Conservation (phyloP, 1,139 yeast species). For the Kluyveromyces sp. region DNA sequence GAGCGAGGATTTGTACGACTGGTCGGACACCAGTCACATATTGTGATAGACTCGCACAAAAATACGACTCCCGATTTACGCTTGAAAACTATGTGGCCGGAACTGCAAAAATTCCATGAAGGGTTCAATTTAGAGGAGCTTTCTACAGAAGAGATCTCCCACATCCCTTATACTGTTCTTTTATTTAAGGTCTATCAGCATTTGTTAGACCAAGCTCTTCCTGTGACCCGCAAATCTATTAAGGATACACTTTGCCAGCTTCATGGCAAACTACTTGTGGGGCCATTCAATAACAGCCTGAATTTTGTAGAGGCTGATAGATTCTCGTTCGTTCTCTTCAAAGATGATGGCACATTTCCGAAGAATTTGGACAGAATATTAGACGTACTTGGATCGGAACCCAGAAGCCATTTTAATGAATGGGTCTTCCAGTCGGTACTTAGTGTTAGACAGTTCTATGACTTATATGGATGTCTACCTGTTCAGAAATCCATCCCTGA, state of each 20-base stretch:
- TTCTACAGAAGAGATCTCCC: constrained; percentile 50
- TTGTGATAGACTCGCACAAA: constrained; percentile 71
- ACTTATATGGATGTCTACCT: constrained; percentile 45
- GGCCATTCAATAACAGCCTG: constrained; percentile 38
- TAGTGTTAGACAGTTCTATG: constrained; percentile 50
- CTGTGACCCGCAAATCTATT: constrained; percentile 43
- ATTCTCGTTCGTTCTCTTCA: constrained; percentile 47
- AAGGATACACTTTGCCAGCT: constrained; percentile 41
- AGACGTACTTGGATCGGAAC: constrained; percentile 15
- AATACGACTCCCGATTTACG: constrained; percentile 62
- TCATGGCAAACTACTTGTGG: constrained; percentile 36
- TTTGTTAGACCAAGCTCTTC: constrained; percentile 33
- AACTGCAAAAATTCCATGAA: constrained; percentile 48
- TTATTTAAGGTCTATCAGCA: constrained; percentile 47
- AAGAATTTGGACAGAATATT: constrained; percentile 32
- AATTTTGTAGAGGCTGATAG: constrained; percentile 69
- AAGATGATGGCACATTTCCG: constrained; percentile 24
- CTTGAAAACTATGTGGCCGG: constrained; percentile 70
- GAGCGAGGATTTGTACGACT: constrained; percentile 62
- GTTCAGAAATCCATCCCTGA: constrained; percentile 76
- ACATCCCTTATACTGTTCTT: constrained; percentile 68
- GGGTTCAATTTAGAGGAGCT: constrained; percentile 43
- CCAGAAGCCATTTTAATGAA: constrained; percentile 14
- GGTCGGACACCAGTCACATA: constrained; percentile 45
- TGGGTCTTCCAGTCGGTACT: constrained; percentile 57